Base-by-base conservation (phyloP, 2,329 filamentous ascomycete genomes). In the Penicillium decumbens region DNA sequence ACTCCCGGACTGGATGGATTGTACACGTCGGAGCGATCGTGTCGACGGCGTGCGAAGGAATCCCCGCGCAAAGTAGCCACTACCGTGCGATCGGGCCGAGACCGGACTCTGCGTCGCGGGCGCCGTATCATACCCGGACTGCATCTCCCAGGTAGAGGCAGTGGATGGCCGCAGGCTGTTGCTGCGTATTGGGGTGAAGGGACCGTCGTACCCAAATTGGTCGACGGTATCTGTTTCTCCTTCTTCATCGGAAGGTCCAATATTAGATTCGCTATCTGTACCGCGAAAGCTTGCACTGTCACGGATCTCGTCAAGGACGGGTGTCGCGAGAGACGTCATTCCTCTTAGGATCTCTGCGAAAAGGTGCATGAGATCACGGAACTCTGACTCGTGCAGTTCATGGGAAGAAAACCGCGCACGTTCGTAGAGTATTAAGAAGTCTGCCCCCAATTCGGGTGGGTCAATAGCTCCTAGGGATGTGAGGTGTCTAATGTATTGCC, bases 371-470 rank as follows among this genome's bases (percentile, higher is more conserved):
- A 96, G 75, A 20, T 79, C 73, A 32, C 87, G 79, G 65, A 98
- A 97, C 44, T 85, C 79, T 0, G 71, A 63, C 58, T 91, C 85
- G 2, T 81, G 79, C 3, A 95, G 74, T 1, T 85, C 80, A 4
- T 76, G 74, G 0, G 80, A 81, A 1, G 88, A 91, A 72, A 95
- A 98, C 35, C 92, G 84, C 2, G 90, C 89, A 49, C 81, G 77
- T 72, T 97, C 93, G 71, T 96, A 98, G 18, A 81, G 74, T 1
- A 78, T 70, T 18, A 96, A 72, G 64, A 97, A 98, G 1, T 73
- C 69, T 3, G 74, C 63, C 13, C 75, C 73, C 20, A 80, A 59
- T n/a, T 72, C 65, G 7, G 68, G 63, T 67, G 82, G 66, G 57
- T 77, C 58, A 66, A 84, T 74, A 50, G 95, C 80, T 3, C 81